Percentiles rank a stretch among this genome's conserved stretches.
phyloP scores from a whole-genome alignment of 148 eudicot genomes.

The Nepenthes gracilis region DNA sequence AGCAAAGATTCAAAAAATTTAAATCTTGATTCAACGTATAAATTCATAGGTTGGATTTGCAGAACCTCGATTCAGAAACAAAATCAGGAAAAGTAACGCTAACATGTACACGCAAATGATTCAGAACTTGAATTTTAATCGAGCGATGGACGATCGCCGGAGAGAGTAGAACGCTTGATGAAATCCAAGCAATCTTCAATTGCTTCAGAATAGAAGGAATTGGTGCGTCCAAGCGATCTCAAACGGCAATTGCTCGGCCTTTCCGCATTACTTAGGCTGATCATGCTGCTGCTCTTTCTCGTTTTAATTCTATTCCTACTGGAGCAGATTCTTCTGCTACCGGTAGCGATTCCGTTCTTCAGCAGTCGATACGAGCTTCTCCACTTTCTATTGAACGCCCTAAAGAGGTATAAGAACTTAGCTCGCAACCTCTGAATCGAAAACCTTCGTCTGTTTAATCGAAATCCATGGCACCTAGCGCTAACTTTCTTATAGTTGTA shows the following conservation, averaged over 20 bases:
- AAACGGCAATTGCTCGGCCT: conserved; percentile 5
- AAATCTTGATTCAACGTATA: too few species aligned
- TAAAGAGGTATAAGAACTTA: conserved; percentile 1
- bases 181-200: conserved; percentile 13
- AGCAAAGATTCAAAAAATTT: too few species aligned
- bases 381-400: conserved; percentile 4
- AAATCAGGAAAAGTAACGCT: too few species aligned
- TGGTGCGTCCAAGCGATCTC: conserved; percentile 6
- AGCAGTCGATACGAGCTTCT: conserved; percentile 5
- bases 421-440: conserved; percentile 8
- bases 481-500: too few species aligned
- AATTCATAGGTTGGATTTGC: too few species aligned
- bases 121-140: too few species aligned
- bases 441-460: conserved; percentile 3
- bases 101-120: too few species aligned
- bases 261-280: neutral
- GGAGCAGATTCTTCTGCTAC: too few species aligned
- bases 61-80: too few species aligned
- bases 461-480: conserved; percentile 1
- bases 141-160: conserved; percentile 1
- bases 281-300: neutral
- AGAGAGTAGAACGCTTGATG: conserved; percentile 7
- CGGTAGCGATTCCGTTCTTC: too few species aligned
- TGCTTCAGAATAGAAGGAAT: conserved; percentile 9
- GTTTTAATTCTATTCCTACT: too few species aligned